Conservation (phyloP, 306 rosid species). For the Sicyos baderoa region DNA sequence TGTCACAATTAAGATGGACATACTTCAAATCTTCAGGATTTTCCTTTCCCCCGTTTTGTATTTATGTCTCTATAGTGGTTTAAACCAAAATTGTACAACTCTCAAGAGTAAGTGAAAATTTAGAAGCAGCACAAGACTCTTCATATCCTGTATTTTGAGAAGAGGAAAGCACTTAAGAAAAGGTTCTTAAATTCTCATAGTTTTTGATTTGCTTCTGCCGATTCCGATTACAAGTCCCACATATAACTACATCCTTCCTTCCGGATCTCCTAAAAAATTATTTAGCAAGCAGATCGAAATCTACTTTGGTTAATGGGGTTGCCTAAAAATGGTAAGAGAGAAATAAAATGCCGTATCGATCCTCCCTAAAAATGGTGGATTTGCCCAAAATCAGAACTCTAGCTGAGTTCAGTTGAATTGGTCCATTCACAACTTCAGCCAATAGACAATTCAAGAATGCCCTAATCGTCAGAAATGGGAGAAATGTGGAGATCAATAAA, state of each 20-base stretch:
- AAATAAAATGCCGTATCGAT: not conserved
- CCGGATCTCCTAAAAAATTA: not conserved
- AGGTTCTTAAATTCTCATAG: slow-evolving; percentile 5
- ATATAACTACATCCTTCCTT: not conserved
- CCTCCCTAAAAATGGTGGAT: not conserved
- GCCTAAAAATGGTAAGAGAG: not conserved
- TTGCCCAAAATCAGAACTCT: not conserved
- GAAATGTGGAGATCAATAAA: not conserved
- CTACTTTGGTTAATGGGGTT: not conserved
- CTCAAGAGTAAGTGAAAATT: not conserved
- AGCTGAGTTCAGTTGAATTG: slow-evolving; percentile 6
- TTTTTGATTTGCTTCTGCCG: not conserved
- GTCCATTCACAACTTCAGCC: not conserved
- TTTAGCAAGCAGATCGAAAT: not conserved
- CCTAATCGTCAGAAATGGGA: not conserved
- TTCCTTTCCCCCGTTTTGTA: not conserved
- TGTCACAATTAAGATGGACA: not conserved
- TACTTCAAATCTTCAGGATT: not conserved
- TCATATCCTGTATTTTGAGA: not conserved
- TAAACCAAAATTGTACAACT: not conserved
- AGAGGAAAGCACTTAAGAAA: not conserved
- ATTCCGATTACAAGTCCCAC: not conserved
- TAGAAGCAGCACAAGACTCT: not conserved
- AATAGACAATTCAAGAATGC: not conserved
- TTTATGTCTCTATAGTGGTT: not conserved